phyloP scores from a whole-genome alignment of 2,329 filamentous ascomycete species.

The Neoascochyta sp. region DNA sequence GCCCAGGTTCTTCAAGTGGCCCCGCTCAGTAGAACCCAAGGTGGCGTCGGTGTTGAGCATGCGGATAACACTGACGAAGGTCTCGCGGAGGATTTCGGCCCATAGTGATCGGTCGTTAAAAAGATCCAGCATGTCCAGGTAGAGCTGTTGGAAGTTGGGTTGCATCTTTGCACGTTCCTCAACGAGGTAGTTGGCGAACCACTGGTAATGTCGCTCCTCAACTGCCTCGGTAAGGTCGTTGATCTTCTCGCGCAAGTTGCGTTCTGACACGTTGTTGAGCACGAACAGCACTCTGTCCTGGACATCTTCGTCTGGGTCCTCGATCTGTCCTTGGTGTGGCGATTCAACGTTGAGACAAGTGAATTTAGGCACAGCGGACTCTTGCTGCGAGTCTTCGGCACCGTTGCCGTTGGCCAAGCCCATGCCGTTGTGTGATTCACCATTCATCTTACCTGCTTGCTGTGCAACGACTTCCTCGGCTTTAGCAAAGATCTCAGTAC shows the following conservation, averaged over 20 bases:
- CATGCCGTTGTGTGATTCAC: constrained; percentile 45
- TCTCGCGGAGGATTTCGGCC: constrained; percentile 88
- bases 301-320: constrained; percentile 77
- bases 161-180: constrained; percentile 96
- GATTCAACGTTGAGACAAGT: constrained; percentile 73
- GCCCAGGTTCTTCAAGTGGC: constrained; percentile 88
- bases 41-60: constrained; percentile 89
- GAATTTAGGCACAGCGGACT: constrained; percentile 68
- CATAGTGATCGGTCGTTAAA: constrained; percentile 77
- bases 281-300: constrained; percentile 95
- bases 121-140: constrained; percentile 80
- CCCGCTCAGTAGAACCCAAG: constrained; percentile 78
- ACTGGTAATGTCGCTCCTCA: constrained; percentile 79
- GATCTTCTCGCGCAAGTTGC: constrained; percentile 81
- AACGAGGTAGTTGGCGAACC: constrained; percentile 94
- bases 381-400: constrained; percentile 58
- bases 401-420: constrained; percentile 64
- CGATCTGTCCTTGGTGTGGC: constrained; percentile 57
- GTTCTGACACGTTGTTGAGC: constrained; percentile 91
- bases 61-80: constrained; percentile 78
- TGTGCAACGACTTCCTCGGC: constrained; percentile 76
- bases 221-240: constrained; percentile 75
- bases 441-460: constrained; percentile 58
- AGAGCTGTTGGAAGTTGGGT: constrained; percentile 91
- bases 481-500: constrained; percentile 78